Base-by-base conservation (phyloP, 371 early-diverging fungal species). In the Lichtheimia hyalospora region DNA sequence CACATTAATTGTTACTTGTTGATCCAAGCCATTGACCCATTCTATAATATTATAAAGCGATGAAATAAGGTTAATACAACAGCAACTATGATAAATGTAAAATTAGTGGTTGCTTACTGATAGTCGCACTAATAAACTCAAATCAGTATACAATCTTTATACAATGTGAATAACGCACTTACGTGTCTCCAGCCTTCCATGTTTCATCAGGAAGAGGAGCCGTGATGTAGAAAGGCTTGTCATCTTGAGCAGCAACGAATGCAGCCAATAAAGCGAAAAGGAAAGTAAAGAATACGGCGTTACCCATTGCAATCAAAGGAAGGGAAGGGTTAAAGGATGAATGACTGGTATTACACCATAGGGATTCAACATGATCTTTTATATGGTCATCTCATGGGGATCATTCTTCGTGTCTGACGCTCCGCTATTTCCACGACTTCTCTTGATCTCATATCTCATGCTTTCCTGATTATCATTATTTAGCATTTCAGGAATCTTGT, bases 151-250 rank as follows among this genome's bases (percentile, higher is more conserved):
- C 13, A 46, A 25, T 3, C 18, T 43, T 24, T 21, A 5, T 15
- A 27, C 23, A 20, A 23, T 10, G 28, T n/a, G 24, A 40, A 18
- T 10, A 28, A 13, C 8, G 14, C 27, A 49, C 59, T 44, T 62
- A 62, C 62, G 24, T 27, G 15, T 24, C 15, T 12, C 62, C 62
- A 55, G 62, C 52, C 24, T 28, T 57, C 27, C 49, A 50, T 13
- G 43, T 23, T 0, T 48, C 55, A n/a, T 57, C 62, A 16, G 23
- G 44, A 21, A 54, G 20, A 52, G 62, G 62, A 14, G 20, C 18
- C 21, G 53, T 62, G 43, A 62, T 40, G 43, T 54, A 62, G 44
- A 57, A 62, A 15, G 62, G 44, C 16, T 53, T 34, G 27, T 64
- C 49, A 5, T 58, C 24, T 25, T 52, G 54, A 39, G 55, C 54